Evolutionary conservation across 2,329 filamentous ascomycete species (phyloP).

Genomic region (Colletotrichum theobromicola): DNA sequence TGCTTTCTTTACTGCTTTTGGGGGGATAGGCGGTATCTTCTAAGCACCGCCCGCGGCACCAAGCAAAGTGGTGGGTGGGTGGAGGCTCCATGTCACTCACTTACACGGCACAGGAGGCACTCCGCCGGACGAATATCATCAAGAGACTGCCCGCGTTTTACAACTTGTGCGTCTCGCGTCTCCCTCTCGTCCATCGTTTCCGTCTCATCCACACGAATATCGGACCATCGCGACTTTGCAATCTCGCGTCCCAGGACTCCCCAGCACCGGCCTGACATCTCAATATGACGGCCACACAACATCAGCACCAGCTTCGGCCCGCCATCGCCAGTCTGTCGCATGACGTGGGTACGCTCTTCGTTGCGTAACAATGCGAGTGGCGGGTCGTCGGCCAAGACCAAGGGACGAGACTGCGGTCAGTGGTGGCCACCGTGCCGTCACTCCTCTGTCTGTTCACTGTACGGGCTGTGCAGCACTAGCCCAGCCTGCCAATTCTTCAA

Average conservation of each 20-base stretch:
- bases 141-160: neutral
- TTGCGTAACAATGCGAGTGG: constrained; percentile 18
- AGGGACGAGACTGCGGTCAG: neutral
- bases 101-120: neutral
- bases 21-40: neutral
- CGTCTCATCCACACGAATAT: neutral
- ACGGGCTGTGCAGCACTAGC: neutral
- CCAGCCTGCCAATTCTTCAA: constrained; percentile 10
- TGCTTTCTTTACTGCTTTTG: neutral
- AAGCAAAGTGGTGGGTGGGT: neutral
- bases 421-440: neutral
- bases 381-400: neutral
- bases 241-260: neutral
- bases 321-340: constrained; percentile 1
- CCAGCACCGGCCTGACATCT: neutral
- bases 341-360: constrained; percentile 15
- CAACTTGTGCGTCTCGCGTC: neutral
- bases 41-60: neutral
- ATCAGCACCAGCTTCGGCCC: neutral
- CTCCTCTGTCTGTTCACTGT: neutral
- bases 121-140: neutral
- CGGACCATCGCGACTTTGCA: neutral
- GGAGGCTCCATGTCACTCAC: neutral
- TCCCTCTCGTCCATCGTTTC: neutral
- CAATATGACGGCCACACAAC: neutral